phyloP scores from a whole-genome alignment of 768 basidiomycete genomes.

The Sporobolomyces phaffii region DNA sequence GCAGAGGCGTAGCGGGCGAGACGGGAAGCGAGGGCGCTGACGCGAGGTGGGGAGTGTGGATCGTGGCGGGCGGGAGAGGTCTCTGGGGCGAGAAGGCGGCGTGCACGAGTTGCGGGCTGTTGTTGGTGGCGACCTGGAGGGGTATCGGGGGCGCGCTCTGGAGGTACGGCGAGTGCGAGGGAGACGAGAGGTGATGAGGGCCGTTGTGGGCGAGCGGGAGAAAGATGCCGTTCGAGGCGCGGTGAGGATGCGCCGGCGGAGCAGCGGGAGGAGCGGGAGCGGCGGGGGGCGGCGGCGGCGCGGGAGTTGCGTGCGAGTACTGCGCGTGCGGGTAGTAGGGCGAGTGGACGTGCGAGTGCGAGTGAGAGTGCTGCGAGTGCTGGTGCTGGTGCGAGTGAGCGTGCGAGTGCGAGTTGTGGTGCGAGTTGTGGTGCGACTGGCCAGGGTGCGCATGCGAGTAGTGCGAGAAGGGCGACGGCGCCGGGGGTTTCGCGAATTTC shows the following conservation, averaged over 20 bases:
- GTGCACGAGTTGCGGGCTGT: neutral
- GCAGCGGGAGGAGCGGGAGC: neutral
- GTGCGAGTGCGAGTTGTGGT: neutral
- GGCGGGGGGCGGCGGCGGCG: neutral
- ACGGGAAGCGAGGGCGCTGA: slow-evolving; percentile 13
- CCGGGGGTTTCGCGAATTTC: too few relatives aligned
- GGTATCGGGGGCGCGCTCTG: neutral
- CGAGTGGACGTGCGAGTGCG: neutral
- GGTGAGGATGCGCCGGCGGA: neutral
- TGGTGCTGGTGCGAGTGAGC: neutral
- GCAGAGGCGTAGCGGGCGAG: slow-evolving; percentile 16
- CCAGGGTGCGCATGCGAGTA: neutral
- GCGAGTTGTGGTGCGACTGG: neutral
- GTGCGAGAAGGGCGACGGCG: neutral
- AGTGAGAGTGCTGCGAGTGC: neutral
- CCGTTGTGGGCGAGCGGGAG: slow-evolving; percentile 17
- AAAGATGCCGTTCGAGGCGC: slow-evolving; percentile 16
- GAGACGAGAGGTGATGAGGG: slow-evolving; percentile 15
- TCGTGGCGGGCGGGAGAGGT: neutral
- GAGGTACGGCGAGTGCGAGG: neutral
- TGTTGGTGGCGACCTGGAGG: neutral
- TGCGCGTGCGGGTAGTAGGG: slow-evolving; percentile 9
- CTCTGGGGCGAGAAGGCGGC: slow-evolving; percentile 10
- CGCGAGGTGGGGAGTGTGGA: neutral
- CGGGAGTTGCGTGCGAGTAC: neutral